phyloP scores from a whole-genome alignment of 306 rosid genomes.

The Acacia melanoxylon region DNA sequence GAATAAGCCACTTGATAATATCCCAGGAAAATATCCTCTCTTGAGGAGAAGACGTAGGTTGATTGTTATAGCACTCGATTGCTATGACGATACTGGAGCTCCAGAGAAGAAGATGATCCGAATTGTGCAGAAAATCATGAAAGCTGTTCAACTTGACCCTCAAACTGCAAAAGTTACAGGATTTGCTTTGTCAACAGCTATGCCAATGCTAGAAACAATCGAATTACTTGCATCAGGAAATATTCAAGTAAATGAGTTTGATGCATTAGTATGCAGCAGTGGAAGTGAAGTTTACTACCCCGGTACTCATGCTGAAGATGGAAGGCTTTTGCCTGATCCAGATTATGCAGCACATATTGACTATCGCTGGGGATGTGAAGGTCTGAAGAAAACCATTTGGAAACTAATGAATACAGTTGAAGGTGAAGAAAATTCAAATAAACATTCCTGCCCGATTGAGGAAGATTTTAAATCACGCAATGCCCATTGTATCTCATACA shows the following conservation, averaged over 20 bases:
- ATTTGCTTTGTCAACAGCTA: slow-evolving; percentile 66
- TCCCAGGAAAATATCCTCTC: slow-evolving; percentile 54
- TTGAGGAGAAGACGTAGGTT: slow-evolving; percentile 59
- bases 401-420: slow-evolving; percentile 52
- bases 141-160: slow-evolving; percentile 53
- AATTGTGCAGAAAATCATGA: slow-evolving; percentile 52
- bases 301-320: slow-evolving; percentile 48
- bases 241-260: slow-evolving; percentile 53
- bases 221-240: slow-evolving; percentile 57
- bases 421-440: slow-evolving; percentile 29
- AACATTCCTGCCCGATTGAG: slow-evolving; percentile 33
- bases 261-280: slow-evolving; percentile 64
- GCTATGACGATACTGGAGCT: slow-evolving; percentile 49
- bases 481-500: slow-evolving; percentile 63
- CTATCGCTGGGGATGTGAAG: slow-evolving; percentile 70
- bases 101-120: slow-evolving; percentile 56
- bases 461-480: slow-evolving; percentile 60
- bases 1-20: slow-evolving; percentile 46
- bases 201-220: slow-evolving; percentile 56
- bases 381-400: slow-evolving; percentile 59
- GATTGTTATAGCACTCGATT: slow-evolving; percentile 65
- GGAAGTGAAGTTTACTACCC: slow-evolving; percentile 75
- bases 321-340: slow-evolving; percentile 59
- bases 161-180: slow-evolving; percentile 55
- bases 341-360: slow-evolving; percentile 66